A percentile compares a stretch with the other conserved stretches of the same genome.
These are phyloP conservation scores for Leccinum longicurvipes DNA, from an alignment of 768 basidiomycete genomes.

Conservation along the genomic window DNA sequence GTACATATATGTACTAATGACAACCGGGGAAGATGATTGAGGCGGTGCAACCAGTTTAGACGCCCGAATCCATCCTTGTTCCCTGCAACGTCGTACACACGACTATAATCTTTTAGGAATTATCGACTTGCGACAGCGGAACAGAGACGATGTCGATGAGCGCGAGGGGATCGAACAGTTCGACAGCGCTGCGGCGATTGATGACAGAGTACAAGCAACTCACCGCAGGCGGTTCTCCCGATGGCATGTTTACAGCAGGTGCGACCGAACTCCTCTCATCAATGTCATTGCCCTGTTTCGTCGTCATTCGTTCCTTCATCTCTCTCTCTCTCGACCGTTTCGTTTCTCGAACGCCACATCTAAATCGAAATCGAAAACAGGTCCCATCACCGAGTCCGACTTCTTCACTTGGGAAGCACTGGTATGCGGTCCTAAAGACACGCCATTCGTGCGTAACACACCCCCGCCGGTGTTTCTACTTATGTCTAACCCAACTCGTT, in stretches of 20 bases:
- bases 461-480: too few species aligned
- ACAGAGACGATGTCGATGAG: conserved; percentile 38
- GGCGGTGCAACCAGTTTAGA: not conserved
- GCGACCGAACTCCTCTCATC: not conserved
- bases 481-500: not conserved
- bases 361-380: conserved; percentile 35
- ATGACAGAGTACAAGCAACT: conserved; percentile 94
- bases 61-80: not conserved
- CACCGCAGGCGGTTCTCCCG: conserved; percentile 76
- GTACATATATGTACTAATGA: not conserved
- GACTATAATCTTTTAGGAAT: too few species aligned
- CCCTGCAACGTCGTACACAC: too few species aligned
- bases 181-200: conserved; percentile 78
- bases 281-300: not conserved
- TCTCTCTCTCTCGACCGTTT: not conserved
- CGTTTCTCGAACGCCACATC: not conserved
- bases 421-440: conserved; percentile 91
- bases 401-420: conserved; percentile 97
- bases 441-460: conserved; percentile 71
- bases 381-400: conserved; percentile 87
- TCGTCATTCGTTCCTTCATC: not conserved
- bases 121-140: not conserved
- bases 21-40: not conserved
- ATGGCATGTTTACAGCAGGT: conserved; percentile 97
- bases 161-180: conserved; percentile 48